These are phyloP conservation scores for Xylariaceae sp. DNA, from an alignment of 2,329 filamentous ascomycete genomes.

Conservation along the genomic window DNA sequence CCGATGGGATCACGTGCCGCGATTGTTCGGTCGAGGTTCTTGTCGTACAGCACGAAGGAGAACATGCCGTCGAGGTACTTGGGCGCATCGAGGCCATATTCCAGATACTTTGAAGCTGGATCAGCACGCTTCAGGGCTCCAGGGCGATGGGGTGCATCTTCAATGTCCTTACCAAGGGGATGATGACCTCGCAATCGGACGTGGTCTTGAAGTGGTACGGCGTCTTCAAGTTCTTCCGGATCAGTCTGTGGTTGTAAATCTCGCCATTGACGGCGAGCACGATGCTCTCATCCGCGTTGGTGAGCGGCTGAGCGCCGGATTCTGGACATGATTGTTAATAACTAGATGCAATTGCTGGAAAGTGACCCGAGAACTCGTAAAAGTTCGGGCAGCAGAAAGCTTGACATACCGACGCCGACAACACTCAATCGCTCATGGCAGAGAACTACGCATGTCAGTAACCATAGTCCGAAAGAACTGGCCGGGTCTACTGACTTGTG, in stretches of 20 bases:
- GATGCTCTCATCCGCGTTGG: slow-evolving; percentile 84
- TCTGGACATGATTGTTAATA: slow-evolving; percentile 48
- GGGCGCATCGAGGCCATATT: slow-evolving; percentile 87
- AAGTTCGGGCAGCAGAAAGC: not conserved
- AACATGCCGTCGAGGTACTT: slow-evolving; percentile 99
- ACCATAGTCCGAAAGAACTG: slow-evolving; percentile 20
- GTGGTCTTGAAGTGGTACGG: slow-evolving; percentile 97
- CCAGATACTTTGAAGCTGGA: slow-evolving; percentile 64
- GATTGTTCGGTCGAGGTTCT: slow-evolving; percentile 84
- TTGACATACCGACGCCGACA: slow-evolving; percentile 82
- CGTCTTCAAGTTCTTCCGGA: slow-evolving; percentile 79
- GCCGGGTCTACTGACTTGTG: slow-evolving; percentile 63
- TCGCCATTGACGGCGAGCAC: slow-evolving; percentile 97
- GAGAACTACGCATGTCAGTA: slow-evolving; percentile 59
- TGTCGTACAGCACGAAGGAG: slow-evolving; percentile 97
- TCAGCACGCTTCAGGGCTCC: slow-evolving; percentile 7
- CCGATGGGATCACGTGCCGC: slow-evolving; percentile 96
- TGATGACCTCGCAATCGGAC: slow-evolving; percentile 98
- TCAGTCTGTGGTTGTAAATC: slow-evolving; percentile 97
- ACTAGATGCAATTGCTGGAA: not conserved
- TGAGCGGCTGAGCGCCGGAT: slow-evolving; percentile 89
- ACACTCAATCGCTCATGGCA: slow-evolving; percentile 97
- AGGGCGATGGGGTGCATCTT: not conserved
- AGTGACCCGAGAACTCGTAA: not conserved
- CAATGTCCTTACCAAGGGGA: slow-evolving; percentile 70